Conservation (phyloP, 108 stramenopile species). For the Nannochloropsis oceanica region DNA sequence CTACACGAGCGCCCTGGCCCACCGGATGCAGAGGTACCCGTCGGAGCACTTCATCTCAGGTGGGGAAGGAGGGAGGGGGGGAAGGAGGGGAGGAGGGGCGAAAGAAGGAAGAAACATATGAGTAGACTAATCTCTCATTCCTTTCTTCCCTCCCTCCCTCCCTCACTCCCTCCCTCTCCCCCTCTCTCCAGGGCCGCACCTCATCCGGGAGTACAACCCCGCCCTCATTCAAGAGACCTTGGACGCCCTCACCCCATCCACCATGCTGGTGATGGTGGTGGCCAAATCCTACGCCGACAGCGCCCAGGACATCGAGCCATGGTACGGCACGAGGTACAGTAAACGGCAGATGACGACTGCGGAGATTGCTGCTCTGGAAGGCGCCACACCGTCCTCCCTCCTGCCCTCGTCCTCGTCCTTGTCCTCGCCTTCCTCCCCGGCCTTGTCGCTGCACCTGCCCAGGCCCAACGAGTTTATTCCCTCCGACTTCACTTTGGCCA, state of each 20-base stretch:
- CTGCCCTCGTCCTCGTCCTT: neutral
- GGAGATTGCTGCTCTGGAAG: conserved; percentile 32
- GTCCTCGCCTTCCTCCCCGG: neutral
- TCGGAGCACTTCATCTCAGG: no score
- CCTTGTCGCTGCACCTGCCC: neutral
- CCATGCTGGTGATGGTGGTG: conserved; percentile 44
- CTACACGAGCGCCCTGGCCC: conserved; percentile 44
- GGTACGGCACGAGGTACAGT: conserved; percentile 75
- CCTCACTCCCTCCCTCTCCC: no score
- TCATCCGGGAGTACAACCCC: conserved; percentile 40
- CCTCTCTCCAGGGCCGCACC: conserved; percentile 38
- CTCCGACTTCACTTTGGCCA: neutral
- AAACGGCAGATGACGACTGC: conserved; percentile 37
- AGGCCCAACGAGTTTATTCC: neutral
- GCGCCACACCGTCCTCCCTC: neutral
- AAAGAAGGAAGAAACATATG: no score
- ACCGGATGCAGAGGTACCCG: conserved; percentile 42
- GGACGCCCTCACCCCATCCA: conserved; percentile 28
- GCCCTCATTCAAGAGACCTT: conserved; percentile 26
- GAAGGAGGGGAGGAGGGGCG: no score
- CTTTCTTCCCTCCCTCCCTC: no score
- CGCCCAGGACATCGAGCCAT: conserved; percentile 33
- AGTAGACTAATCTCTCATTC: no score
- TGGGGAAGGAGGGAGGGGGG: no score
- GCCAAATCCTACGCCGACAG: conserved; percentile 29